Evolutionary conservation across 192 early-diverging fungal species (phyloP).

Genomic region (Endogone sp.): DNA sequence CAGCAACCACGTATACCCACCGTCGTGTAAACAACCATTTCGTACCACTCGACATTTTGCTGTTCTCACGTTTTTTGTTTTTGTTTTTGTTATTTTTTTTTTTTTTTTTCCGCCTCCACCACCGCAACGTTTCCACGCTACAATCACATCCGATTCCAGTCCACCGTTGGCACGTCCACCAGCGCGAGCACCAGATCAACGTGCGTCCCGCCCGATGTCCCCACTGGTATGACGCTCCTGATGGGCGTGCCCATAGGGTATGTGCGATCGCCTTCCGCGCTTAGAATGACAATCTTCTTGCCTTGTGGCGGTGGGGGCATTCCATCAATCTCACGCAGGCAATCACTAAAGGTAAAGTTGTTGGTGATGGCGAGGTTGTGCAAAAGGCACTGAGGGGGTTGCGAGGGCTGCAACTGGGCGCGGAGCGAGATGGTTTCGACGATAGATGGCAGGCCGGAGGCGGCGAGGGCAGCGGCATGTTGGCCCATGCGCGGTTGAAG

Average conservation of each 20-base stretch:
- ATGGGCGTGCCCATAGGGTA: slow-evolving; percentile 31
- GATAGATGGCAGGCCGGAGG: background rate
- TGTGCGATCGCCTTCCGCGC: slow-evolving; percentile 19
- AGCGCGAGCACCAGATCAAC: slow-evolving; percentile 24
- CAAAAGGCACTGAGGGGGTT: slow-evolving; percentile 20
- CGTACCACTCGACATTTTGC: no score
- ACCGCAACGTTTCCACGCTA: no score
- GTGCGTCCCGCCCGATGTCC: slow-evolving; percentile 8
- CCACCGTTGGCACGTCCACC: slow-evolving; percentile 21
- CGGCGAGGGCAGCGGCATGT: slow-evolving; percentile 1
- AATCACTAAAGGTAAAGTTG: slow-evolving; percentile 29
- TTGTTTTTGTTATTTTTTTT: no score
- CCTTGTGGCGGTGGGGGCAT: slow-evolving; percentile 26
- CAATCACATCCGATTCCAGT: slow-evolving; percentile 16
- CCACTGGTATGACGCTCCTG: slow-evolving; percentile 18
- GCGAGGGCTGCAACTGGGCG: background rate
- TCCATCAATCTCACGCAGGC: slow-evolving; percentile 27
- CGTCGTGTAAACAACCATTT: no score
- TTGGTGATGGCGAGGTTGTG: slow-evolving; percentile 36
- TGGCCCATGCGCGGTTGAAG: background rate
- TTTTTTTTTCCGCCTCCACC: no score
- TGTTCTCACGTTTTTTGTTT: no score
- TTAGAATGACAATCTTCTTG: slow-evolving; percentile 27
- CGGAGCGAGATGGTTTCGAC: slow-evolving; percentile 31
- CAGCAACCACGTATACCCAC: no score